These are phyloP conservation scores for Globisporangium cederbergense DNA, from an alignment of 352 stramenopile species.

Conservation along the genomic window DNA sequence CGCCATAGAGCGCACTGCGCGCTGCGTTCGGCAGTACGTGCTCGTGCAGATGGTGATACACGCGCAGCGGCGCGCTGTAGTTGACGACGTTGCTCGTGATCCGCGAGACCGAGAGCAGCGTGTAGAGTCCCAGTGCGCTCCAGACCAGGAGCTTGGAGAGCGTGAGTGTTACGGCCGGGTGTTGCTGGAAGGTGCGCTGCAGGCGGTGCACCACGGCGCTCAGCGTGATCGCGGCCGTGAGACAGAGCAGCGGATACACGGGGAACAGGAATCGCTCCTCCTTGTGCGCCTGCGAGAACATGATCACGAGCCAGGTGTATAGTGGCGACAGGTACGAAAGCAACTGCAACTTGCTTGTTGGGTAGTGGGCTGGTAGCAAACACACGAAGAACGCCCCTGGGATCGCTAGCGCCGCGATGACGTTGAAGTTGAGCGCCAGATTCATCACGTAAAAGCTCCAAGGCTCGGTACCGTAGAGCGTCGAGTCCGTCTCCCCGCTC, in stretches of 20 bases:
- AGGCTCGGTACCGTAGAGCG: slow-evolving; percentile 96
- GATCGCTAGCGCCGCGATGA: slow-evolving; percentile 74
- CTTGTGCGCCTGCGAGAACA: slow-evolving; percentile 96
- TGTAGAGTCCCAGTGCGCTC: slow-evolving; percentile 42
- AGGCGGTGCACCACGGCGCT: slow-evolving; percentile 43
- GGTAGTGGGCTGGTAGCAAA: slow-evolving; percentile 34
- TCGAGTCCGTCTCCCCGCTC: slow-evolving; percentile 89
- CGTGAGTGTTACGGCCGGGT: slow-evolving; percentile 16
- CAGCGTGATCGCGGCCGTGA: slow-evolving; percentile 74
- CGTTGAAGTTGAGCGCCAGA: slow-evolving; percentile 94
- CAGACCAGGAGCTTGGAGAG: slow-evolving; percentile 39
- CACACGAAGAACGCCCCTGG: slow-evolving; percentile 32
- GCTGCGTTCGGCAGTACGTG: slow-evolving; percentile 47
- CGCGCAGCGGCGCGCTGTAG: slow-evolving; percentile 61
- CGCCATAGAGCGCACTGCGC: slow-evolving; percentile 19
- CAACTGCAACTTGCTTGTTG: slow-evolving; percentile 27
- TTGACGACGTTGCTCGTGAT: slow-evolving; percentile 67
- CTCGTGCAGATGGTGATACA: slow-evolving; percentile 69
- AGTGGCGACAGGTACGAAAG: slow-evolving; percentile 54
- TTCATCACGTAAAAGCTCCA: slow-evolving; percentile 96
- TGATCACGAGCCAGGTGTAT: slow-evolving; percentile 92
- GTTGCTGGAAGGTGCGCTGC: slow-evolving; percentile 25
- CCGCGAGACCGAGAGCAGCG: slow-evolving; percentile 50
- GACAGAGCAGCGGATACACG: slow-evolving; percentile 90
- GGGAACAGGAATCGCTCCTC: slow-evolving; percentile 98